Conservation (phyloP, 192 early-diverging fungal genomes). For the Backusella parvicylindrica region DNA sequence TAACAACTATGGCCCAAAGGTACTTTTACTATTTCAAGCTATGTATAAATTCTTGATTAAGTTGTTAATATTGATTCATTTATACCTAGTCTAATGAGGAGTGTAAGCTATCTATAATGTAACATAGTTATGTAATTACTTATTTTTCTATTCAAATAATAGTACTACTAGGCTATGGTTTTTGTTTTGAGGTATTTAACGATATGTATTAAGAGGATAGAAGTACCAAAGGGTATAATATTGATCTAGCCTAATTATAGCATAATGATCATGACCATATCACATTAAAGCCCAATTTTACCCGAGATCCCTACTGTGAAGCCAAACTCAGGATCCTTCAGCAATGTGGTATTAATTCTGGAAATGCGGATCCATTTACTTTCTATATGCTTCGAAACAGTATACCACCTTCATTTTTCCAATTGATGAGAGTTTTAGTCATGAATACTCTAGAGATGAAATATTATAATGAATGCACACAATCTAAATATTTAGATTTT, state of each 20-base stretch:
- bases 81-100: slow-evolving; percentile 61
- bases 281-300: slow-evolving; percentile 58
- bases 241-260: not conserved
- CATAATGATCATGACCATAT: slow-evolving; percentile 55
- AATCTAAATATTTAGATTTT: slow-evolving; percentile 25
- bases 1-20: slow-evolving; percentile 73
- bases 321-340: slow-evolving; percentile 46
- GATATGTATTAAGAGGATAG: not conserved
- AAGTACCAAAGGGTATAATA: not conserved
- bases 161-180: slow-evolving; percentile 68
- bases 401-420: slow-evolving; percentile 45
- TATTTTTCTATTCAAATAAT: not conserved
- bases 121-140: not conserved
- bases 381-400: slow-evolving; percentile 44
- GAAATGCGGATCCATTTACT: slow-evolving; percentile 24
- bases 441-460: slow-evolving; percentile 56
- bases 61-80: not conserved
- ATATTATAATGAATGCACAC: not conserved
- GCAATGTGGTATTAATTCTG: slow-evolving; percentile 25
- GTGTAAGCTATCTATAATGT: slow-evolving; percentile 31
- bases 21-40: slow-evolving; percentile 17
- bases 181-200: slow-evolving; percentile 47
- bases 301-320: slow-evolving; percentile 45
- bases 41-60: slow-evolving; percentile 20
- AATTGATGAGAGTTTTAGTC: slow-evolving; percentile 61